phyloP scores from a whole-genome alignment of 345 rosid species.

The Acer campestre region DNA sequence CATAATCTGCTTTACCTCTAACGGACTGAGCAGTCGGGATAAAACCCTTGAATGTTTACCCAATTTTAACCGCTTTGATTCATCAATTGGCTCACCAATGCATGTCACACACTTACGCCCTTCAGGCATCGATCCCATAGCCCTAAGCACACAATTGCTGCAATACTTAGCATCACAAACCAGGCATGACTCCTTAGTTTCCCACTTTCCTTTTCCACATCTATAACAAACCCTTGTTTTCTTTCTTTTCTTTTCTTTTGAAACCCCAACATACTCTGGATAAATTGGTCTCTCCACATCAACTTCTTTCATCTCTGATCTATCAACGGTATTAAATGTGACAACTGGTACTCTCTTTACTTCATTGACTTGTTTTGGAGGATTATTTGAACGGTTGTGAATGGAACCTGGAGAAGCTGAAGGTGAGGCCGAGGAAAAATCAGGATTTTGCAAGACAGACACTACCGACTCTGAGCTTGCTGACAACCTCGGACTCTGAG shows the following conservation, averaged over 20 bases:
- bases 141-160: slow-evolving; percentile 90
- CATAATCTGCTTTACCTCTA: slow-evolving; percentile 98
- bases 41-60: slow-evolving; percentile 81
- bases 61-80: slow-evolving; percentile 69
- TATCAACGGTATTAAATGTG: slow-evolving; percentile 65
- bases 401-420: slow-evolving; percentile 76
- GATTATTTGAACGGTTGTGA: slow-evolving; percentile 39
- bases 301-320: slow-evolving; percentile 50
- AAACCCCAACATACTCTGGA: slow-evolving; percentile 59
- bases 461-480: slow-evolving; percentile 93
- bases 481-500: slow-evolving; percentile 77
- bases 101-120: slow-evolving; percentile 96
- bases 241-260: slow-evolving; percentile 63
- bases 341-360: slow-evolving; percentile 67
- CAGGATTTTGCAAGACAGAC: slow-evolving; percentile 87
- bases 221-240: slow-evolving; percentile 67
- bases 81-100: slow-evolving; percentile 81
- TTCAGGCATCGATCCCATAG: slow-evolving; percentile 99
- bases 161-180: slow-evolving; percentile 95
- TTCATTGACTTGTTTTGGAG: slow-evolving; percentile 41
- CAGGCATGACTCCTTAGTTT: slow-evolving; percentile 83
- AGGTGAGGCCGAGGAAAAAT: slow-evolving; percentile 82
- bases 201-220: slow-evolving; percentile 96
- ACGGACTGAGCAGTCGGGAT: slow-evolving; percentile 80
- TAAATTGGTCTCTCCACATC: slow-evolving; percentile 49